phyloP scores from a whole-genome alignment of 768 basidiomycete genomes.

The Termitomyces sp. region DNA sequence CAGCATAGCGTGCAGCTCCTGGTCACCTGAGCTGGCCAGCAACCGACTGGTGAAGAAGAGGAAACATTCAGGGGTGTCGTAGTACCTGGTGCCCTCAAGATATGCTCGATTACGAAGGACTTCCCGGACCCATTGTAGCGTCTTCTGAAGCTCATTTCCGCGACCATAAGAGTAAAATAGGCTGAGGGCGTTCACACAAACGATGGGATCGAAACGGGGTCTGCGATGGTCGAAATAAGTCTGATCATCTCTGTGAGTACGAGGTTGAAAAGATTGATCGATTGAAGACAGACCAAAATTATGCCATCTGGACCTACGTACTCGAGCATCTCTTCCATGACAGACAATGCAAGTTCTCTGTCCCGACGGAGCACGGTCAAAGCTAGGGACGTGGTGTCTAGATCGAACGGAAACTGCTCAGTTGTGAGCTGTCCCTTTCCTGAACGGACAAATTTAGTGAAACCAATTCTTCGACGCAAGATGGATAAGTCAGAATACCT shows the following conservation, averaged over 20 bases:
- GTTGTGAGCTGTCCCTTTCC: conserved; percentile 39
- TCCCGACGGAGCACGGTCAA: conserved; percentile 34
- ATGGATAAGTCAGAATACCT: conserved; percentile 19
- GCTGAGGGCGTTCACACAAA: conserved; percentile 43
- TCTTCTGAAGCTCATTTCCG: conserved; percentile 35
- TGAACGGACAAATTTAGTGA: conserved; percentile 10
- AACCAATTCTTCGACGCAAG: background rate
- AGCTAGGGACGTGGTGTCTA: conserved; percentile 54
- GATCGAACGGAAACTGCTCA: conserved; percentile 44
- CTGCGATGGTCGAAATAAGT: conserved; percentile 48
- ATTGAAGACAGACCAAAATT: conserved; percentile 29
- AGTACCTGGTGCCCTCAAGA: conserved; percentile 50
- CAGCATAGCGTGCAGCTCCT: conserved; percentile 29
- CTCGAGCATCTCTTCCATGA: conserved; percentile 55
- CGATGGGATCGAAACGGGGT: conserved; percentile 48
- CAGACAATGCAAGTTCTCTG: conserved; percentile 26
- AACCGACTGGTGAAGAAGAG: conserved; percentile 46
- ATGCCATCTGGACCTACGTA: conserved; percentile 47
- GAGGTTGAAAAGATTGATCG: background rate
- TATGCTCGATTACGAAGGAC: conserved; percentile 49
- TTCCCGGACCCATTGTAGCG: conserved; percentile 43
- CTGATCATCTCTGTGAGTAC: conserved; percentile 19
- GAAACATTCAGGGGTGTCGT: conserved; percentile 46
- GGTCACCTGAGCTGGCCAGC: conserved; percentile 26
- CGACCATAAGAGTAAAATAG: conserved; percentile 47